Conservation (phyloP, 768 basidiomycete genomes). For the Lanmaoa rubissima region DNA sequence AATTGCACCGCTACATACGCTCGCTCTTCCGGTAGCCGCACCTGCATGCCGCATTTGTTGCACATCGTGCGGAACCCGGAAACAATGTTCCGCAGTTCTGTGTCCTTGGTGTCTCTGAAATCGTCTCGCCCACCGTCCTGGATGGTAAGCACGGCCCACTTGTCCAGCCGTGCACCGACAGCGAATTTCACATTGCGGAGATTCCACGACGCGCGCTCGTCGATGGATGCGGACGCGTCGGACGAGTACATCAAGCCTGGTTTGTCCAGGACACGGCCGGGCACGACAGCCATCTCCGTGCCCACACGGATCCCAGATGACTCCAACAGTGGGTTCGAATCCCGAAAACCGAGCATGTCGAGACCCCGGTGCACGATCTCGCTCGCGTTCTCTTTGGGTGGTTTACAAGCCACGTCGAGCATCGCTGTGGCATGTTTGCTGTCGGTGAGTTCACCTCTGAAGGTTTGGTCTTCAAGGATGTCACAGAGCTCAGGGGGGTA, state of each 20-base stretch:
- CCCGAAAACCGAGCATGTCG: conserved; percentile 40
- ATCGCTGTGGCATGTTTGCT: conserved; percentile 43
- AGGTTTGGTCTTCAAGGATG: conserved; percentile 41
- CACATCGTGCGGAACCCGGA: conserved; percentile 62
- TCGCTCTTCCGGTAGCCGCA: conserved; percentile 28
- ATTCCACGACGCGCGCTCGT: conserved; percentile 51
- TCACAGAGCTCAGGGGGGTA: conserved; percentile 50
- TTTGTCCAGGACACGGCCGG: conserved; percentile 47
- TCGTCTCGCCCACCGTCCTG: conserved; percentile 53
- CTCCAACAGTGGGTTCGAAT: conserved; percentile 31
- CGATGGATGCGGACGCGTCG: conserved; percentile 26
- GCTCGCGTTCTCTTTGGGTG: conserved; percentile 44
- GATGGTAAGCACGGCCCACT: conserved; percentile 71
- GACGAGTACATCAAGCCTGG: conserved; percentile 43
- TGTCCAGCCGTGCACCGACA: conserved; percentile 49
- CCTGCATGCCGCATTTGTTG: conserved; percentile 57
- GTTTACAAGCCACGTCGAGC: conserved; percentile 47
- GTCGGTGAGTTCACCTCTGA: conserved; percentile 48
- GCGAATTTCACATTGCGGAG: conserved; percentile 55
- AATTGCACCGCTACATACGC: conserved; percentile 40
- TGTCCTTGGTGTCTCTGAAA: conserved; percentile 51
- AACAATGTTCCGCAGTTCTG: conserved; percentile 41
- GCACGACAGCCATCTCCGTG: conserved; percentile 50
- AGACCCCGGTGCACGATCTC: conserved; percentile 44
- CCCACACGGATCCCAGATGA: conserved; percentile 46